Evolutionary conservation across 331 rosid genomes (phyloP), one percentile per base, ranked within the genome.

Genomic region (Pyrus hybrid): DNA sequence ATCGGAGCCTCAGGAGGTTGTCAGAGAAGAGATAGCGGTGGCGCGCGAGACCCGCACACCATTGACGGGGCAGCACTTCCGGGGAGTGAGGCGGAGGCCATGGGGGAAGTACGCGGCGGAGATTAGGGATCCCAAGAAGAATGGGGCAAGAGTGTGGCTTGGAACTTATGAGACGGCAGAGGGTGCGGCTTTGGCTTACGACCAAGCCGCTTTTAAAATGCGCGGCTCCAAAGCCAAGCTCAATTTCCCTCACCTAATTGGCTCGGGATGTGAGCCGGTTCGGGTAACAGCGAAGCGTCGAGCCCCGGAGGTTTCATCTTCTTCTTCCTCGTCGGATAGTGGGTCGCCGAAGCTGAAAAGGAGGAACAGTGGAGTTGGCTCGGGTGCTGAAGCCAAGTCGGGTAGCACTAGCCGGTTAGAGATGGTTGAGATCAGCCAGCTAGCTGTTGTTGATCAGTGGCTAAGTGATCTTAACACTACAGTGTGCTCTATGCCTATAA

Each of bases 31-130:
- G 30, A 13, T 20, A 13, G 32, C 1, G n/a, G 56, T 21, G 71
- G 21, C 32, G 3, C 28, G 7, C 14, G n/a, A 35, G 13, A n/a
- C 6, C 21, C 30, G 14, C 13, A 18, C 29, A 29, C 71, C 56
- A 18, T 0, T 29, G 20, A 13, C 6, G 5, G 14, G 1, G 63
- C 70, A 68, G 63, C 76, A 45, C 23, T 90, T 70, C 23, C 63
- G 81, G 35, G 94, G 94, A 1, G 91, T 89, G 71, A 76, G 94
- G 69, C 74, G 87, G 32, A 71, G 94, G 83, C 87, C 91, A 0
- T 87, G 94, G 91, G 94, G 94, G 12, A 87, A 84, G 77, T 87
- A 81, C 10, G 87, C 86, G 1, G 88, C 87, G 2, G 93, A 86
- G 86, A 86, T 86, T 28, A 76, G 90, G 63, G 88, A 88, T 26